phyloP scores from a whole-genome alignment of 2,329 filamentous ascomycete species.

The Phaeoacremonium minimum region DNA sequence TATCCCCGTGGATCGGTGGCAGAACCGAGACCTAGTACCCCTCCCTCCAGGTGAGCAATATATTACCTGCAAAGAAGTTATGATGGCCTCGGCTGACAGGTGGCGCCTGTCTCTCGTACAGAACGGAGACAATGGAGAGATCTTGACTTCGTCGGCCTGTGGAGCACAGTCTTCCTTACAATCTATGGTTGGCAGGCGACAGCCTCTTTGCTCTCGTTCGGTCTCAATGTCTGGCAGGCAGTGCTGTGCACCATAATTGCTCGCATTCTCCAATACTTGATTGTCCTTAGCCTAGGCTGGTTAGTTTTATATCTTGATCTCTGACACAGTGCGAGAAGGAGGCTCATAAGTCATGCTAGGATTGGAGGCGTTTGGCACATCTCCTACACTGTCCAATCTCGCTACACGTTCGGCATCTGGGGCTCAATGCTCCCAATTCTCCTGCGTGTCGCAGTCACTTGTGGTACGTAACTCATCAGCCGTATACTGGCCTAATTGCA shows the following conservation, averaged over 20 bases:
- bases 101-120: not conserved
- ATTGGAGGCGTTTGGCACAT: conserved; percentile 1
- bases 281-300: not conserved
- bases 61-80: not conserved
- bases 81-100: not conserved
- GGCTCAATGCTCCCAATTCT: conserved; percentile 1
- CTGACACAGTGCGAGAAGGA: too few species aligned
- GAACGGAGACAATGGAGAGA: conserved; percentile 1
- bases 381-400: conserved; percentile 1
- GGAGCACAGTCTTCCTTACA: not conserved
- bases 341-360: not conserved
- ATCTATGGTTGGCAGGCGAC: conserved; percentile 12
- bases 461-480: conserved; percentile 22
- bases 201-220: conserved; percentile 6
- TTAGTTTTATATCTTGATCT: not conserved
- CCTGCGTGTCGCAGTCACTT: not conserved
- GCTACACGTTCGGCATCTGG: conserved; percentile 1
- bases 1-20: not conserved
- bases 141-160: conserved; percentile 1
- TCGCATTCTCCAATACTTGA: not conserved
- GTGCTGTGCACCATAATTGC: conserved; percentile 2
- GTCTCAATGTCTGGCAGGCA: conserved; percentile 8
- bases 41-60: not conserved
- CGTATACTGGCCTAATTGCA: too few species aligned
- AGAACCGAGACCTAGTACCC: not conserved